A percentile compares a stretch with the other conserved stretches of the same genome.
Conservation (phyloP, 2,329 filamentous ascomycete species). For the Fusarium verticillioides region DNA sequence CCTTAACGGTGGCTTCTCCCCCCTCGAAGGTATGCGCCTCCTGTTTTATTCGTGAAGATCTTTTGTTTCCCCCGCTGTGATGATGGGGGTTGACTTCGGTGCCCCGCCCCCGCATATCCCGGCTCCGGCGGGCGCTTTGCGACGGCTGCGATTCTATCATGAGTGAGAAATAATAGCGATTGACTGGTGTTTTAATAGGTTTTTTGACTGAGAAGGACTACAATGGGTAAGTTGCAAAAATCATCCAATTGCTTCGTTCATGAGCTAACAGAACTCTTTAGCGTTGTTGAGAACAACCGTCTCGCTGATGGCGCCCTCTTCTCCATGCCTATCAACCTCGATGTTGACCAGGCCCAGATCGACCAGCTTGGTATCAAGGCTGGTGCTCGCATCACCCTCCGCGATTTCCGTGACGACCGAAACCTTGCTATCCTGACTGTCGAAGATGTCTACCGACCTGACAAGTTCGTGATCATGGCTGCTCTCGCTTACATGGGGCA, state of each 20-base stretch:
- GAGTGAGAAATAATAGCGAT: constrained; percentile 11
- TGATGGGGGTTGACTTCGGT: constrained; percentile 27
- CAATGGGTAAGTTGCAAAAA: constrained; percentile 73
- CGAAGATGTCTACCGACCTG: constrained; percentile 92
- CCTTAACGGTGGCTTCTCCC: constrained; percentile 97
- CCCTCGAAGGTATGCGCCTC: constrained; percentile 81
- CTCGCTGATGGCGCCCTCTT: constrained; percentile 91
- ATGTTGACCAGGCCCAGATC: constrained; percentile 80
- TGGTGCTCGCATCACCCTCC: constrained; percentile 85
- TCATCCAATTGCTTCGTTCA: neutral
- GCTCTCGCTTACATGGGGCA: neutral
- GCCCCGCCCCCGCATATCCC: constrained; percentile 43
- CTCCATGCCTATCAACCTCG: constrained; percentile 96
- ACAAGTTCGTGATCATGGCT: constrained; percentile 76
- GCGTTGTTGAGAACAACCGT: constrained; percentile 89
- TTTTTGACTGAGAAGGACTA: constrained; percentile 99
- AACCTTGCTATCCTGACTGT: constrained; percentile 96
- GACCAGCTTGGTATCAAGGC: constrained; percentile 79
- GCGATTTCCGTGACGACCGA: constrained; percentile 95
- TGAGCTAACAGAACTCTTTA: constrained; percentile 54
- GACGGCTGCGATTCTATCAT: constrained; percentile 5
- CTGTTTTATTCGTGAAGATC: constrained; percentile 35
- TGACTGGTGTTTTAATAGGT: constrained; percentile 62
- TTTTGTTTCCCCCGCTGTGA: constrained; percentile 14
- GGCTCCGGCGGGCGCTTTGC: constrained; percentile 13